phyloP scores from a whole-genome alignment of 225 moss, liverwort and hornwort genomes.

The Marchantia paleacea region DNA sequence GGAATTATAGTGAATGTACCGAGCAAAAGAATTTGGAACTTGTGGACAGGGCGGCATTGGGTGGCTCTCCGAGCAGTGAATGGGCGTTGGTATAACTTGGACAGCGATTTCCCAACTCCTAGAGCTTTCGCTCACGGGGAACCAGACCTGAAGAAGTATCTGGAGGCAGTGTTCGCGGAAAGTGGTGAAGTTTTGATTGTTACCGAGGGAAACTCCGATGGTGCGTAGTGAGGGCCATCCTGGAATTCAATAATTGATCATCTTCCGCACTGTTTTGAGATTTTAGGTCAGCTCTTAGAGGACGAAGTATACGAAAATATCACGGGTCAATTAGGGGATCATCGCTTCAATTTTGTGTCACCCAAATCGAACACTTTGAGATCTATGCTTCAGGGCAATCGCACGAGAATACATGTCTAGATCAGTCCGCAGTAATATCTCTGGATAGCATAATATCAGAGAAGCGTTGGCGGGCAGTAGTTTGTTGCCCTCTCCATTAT shows the following conservation, averaged over 20 bases:
- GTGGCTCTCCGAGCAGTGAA: conserved; percentile 62
- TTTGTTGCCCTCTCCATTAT: too few relatives aligned
- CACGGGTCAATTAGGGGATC: too few relatives aligned
- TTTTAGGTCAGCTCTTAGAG: too few relatives aligned
- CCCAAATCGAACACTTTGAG: too few relatives aligned
- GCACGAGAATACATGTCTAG: too few relatives aligned
- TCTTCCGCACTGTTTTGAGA: neutral
- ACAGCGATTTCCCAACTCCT: conserved; percentile 61
- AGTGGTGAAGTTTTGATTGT: conserved; percentile 65
- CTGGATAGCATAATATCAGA: too few relatives aligned
- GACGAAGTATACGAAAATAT: too few relatives aligned
- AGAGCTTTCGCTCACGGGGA: conserved; percentile 43
- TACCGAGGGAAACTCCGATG: conserved; percentile 26
- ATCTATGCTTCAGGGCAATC: too few relatives aligned
- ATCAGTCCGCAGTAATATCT: too few relatives aligned
- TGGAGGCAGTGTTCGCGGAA: conserved; percentile 40
- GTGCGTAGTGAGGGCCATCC: neutral
- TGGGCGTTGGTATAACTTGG: conserved; percentile 79
- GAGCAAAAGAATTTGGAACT: conserved; percentile 38
- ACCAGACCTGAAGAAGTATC: conserved; percentile 48
- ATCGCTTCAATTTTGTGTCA: too few relatives aligned
- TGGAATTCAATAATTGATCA: neutral
- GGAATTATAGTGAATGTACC: conserved; percentile 74
- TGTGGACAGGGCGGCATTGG: conserved; percentile 86
- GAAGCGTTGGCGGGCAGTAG: too few relatives aligned